Conservation (phyloP, 176 grass and related monocot genomes). For the Carex parvula region DNA sequence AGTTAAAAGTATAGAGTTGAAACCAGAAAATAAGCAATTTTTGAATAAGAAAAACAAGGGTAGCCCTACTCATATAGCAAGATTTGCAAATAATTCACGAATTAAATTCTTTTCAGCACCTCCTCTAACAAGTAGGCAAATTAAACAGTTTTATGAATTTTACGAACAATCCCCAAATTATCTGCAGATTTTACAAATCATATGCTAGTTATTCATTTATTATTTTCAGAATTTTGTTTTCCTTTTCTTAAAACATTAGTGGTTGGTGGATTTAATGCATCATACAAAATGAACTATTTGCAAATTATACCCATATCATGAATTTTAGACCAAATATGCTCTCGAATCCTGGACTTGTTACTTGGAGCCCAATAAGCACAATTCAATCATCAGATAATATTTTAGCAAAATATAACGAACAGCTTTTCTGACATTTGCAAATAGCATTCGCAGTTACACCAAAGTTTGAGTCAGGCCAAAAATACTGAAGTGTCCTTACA, state of each 20-base stretch:
- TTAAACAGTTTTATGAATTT: neutral
- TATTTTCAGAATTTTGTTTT: neutral
- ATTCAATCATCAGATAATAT: neutral
- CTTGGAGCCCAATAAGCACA: neutral
- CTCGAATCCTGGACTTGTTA: neutral
- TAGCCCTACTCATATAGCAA: neutral
- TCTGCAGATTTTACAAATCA: neutral
- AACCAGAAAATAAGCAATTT: neutral
- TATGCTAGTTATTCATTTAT: neutral
- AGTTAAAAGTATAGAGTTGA: neutral
- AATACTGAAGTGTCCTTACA: neutral
- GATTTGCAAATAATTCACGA: neutral
- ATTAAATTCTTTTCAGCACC: neutral
- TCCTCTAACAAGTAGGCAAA: neutral
- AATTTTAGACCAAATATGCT: neutral
- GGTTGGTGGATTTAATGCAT: neutral
- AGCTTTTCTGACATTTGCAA: neutral
- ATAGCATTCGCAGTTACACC: neutral
- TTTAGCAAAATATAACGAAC: neutral
- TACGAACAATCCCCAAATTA: neutral
- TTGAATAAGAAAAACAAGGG: neutral
- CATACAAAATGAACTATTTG: neutral
- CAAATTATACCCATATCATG: neutral
- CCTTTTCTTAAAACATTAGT: neutral
- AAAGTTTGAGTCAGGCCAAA: neutral